A percentile compares a stretch with the other conserved stretches of the same genome.
Evolutionary conservation across 257 asterid genomes (phyloP).

Genomic region (Verbena officinalis): DNA sequence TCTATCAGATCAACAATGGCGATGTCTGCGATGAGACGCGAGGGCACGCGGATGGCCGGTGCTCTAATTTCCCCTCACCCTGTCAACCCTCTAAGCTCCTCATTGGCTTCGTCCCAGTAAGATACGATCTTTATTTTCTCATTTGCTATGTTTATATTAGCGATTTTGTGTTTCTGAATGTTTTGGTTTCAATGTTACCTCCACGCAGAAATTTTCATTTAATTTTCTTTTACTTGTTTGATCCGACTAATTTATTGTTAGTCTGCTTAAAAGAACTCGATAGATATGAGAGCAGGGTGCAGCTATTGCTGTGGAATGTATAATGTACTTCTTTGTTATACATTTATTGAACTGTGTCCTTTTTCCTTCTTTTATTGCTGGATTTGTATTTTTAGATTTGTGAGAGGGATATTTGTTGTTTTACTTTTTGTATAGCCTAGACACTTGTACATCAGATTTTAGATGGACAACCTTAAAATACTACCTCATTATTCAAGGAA

Average conservation of each 20-base stretch:
- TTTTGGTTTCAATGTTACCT: neutral
- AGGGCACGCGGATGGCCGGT: conserved; percentile 86
- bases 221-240: neutral
- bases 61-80: conserved; percentile 66
- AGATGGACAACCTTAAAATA: neutral
- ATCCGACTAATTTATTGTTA: neutral
- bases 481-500: neutral
- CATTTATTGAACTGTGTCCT: neutral
- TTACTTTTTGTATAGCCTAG: neutral
- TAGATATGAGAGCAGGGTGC: neutral
- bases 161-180: neutral
- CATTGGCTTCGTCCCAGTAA: conserved; percentile 64
- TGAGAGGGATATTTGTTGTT: neutral
- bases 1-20: conserved; percentile 54
- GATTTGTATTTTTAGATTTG: neutral
- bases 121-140: neutral
- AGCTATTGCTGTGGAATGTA: conserved; percentile 13
- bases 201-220: neutral
- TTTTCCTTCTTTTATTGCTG: neutral
- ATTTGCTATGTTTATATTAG: neutral
- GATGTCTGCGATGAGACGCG: conserved; percentile 89
- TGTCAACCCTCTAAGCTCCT: conserved; percentile 58
- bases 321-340: neutral
- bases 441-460: neutral
- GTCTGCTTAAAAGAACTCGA: neutral